A percentile compares a stretch with the other conserved stretches of the same genome.
Conservation (phyloP, 1,139 yeast genomes). For the Saccharomyces hybrid region DNA sequence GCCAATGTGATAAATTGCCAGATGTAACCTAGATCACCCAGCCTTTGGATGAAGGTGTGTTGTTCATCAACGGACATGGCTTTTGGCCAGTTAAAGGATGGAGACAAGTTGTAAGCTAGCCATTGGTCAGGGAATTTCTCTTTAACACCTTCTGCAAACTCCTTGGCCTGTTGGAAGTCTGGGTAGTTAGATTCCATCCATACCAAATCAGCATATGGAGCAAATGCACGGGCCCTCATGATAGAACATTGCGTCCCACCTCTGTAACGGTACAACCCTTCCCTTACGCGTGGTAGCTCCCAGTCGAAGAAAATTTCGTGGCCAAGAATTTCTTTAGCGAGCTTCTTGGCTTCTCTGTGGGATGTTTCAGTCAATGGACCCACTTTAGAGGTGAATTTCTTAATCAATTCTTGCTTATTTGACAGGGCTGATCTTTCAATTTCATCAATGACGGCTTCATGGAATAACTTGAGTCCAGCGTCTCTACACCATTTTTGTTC, state of each 20-base stretch:
- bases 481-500: conserved; percentile 78
- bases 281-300: conserved; percentile 95
- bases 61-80: conserved; percentile 88
- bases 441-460: conserved; percentile 84
- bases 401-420: conserved; percentile 60
- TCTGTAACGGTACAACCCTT: conserved; percentile 92
- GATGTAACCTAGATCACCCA: conserved; percentile 84
- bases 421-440: conserved; percentile 48
- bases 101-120: conserved; percentile 94
- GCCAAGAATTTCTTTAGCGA: conserved; percentile 74
- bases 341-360: conserved; percentile 68
- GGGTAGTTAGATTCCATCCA: conserved; percentile 99
- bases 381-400: conserved; percentile 59
- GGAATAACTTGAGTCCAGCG: conserved; percentile 84
- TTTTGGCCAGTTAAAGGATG: conserved; percentile 96
- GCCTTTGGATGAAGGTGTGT: conserved; percentile 81
- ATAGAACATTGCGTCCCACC: conserved; percentile 98
- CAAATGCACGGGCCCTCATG: conserved; percentile 93
- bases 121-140: conserved; percentile 79
- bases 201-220: conserved; percentile 91
- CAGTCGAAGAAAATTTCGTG: conserved; percentile 86
- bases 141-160: conserved; percentile 88
- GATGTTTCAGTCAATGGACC: conserved; percentile 72
- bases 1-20: conserved; percentile 99
- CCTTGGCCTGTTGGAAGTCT: conserved; percentile 87